Base-by-base conservation (phyloP, 768 basidiomycete genomes). In the Cyclocybe cylindracea region DNA sequence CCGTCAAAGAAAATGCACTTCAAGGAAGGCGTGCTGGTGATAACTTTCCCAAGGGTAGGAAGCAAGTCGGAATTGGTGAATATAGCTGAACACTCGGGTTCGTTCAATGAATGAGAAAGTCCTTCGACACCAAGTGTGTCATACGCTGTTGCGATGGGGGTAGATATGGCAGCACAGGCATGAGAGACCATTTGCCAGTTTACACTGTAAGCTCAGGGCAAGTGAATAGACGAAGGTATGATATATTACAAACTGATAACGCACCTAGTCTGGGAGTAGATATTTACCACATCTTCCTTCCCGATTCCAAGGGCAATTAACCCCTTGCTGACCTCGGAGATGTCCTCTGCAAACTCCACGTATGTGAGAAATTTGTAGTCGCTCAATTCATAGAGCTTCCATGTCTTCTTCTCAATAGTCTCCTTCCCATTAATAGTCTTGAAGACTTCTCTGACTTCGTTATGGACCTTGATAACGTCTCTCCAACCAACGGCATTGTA, bases 61-160 rank as follows among this genome's bases (percentile, higher is more conserved):
- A 96, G 82, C 32, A 96, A 84, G 13, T 89, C 86, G 39, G 85
- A 84, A 60, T 95, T 92, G 58, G 91, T 91, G 73, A 88, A 93
- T 61, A 94, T 71, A 48, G 81, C 85, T n/a, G 78, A 75, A 54
- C 87, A 89, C 43, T 83, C 73, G 2, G 92, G 89, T 40, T 71
- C 73, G 68, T 88, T 86, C 49, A 95, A 81, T 0, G 93, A 91
- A 67, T 94, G 91, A 1, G 82, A 73, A 19, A 96, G 83, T 31
- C 92, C 91, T 3, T 78, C 70, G 57, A 85, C 84, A 51, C 94
- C 92, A 19, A 95, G 85, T 2, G 91, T 92, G 61, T 94, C 93
- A 67, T 95, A 95, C 0, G 93, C 91, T 3, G 94, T 95, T 1
- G 90, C 91, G 50, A 94, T 86, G 9, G 84, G 73, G 2, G 84